Base-by-base conservation (phyloP, 306 rosid species). In the Psophocarpus tetragonolobus region DNA sequence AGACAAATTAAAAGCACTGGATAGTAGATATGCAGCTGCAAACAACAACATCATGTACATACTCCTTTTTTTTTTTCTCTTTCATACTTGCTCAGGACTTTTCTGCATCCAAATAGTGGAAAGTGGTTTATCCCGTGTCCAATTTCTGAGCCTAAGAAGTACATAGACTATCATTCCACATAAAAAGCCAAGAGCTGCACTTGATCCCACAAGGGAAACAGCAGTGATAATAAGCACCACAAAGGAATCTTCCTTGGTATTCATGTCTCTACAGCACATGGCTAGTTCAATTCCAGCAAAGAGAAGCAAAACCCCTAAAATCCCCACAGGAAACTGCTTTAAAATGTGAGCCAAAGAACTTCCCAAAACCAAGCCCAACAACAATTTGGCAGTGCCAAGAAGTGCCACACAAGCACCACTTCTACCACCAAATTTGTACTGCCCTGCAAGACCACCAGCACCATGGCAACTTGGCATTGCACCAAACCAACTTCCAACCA, bases 171-270 rank as follows among this genome's bases (percentile, higher is more conserved):
- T 32, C 80, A 73, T 73, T 15, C 84, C 84, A 73, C 14, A 14
- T 15, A 80, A 65, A 73, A 80, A 80, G 0, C 84, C 84, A 64
- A 80, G 84, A 8, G 84, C 84, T 8, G 84, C 84, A 73, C 84
- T 80, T 53, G 84, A 80, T 0, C 84, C 84, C 23, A 80, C 80
- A 44, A 80, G 23, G 3, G 84, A 80, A 65, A 80, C 84, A 20
- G 84, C 70, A 53, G 84, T 73, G 11, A 68, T 50, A 51, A 80
- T 39, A 64, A 80, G 79, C 54, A 35, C 47, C 8, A 80, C 79
- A 80, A 80, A 80, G 1, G 80, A 39, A 73, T 80, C 84, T 73
- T 80, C 84, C 11, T 73, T 80, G 0, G 53, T 27, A 54, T 80
- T 79, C 83, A 79, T 79, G 69, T 79, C 83, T 62, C 78, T 79